A percentile compares a stretch with the other conserved stretches of the same genome.
Conservation (phyloP, 345 rosid genomes). For the Eucalyptus grandis region DNA sequence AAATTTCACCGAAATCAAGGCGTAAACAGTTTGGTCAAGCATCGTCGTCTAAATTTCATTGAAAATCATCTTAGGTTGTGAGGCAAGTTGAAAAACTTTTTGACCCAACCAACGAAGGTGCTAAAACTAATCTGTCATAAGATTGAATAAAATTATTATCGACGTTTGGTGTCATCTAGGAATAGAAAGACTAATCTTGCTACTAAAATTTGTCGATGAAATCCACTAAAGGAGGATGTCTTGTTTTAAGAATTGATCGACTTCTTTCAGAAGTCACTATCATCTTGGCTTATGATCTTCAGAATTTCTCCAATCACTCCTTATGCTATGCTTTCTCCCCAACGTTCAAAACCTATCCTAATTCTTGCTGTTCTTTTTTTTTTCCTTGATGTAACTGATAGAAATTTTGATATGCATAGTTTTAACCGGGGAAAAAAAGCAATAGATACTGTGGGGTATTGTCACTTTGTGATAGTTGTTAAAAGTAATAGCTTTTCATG, state of each 20-base stretch:
- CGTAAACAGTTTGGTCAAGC: not conserved
- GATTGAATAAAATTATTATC: not conserved
- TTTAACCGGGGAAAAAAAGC: not conserved
- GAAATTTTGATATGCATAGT: not conserved
- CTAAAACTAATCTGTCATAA: not conserved
- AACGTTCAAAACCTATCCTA: not conserved
- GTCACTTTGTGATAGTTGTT: not conserved
- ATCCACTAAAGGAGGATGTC: not conserved
- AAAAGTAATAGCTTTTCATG: not conserved
- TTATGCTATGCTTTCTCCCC: not conserved
- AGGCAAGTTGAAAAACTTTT: not conserved
- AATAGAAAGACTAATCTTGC: not conserved
- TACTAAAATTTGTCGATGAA: not conserved
- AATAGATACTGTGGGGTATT: not conserved
- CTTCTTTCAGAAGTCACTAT: not conserved
- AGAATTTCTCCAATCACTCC: not conserved
- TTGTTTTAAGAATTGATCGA: not conserved
- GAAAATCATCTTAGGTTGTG: not conserved
- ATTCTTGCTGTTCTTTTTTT: not conserved
- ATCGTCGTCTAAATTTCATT: not conserved
- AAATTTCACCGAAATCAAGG: not conserved
- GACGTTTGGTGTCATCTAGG: not conserved
- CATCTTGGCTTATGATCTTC: not conserved
- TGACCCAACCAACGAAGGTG: not conserved
- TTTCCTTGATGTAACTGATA: not conserved